Conservation (phyloP, 164 flowering plant genomes). For the Annona cherimola region DNA sequence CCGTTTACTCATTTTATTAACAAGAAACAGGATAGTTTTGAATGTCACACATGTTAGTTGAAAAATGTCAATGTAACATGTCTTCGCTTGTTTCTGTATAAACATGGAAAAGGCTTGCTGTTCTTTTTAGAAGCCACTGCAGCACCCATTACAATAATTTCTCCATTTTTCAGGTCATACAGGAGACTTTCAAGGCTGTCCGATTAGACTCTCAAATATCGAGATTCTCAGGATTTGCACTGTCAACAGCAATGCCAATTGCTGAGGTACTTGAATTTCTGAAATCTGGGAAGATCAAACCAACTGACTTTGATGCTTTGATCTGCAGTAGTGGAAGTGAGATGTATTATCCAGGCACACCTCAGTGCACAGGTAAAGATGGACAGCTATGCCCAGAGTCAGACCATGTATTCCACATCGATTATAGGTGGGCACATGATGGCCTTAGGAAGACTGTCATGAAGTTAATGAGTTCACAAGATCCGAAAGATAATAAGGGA, state of each 20-base stretch:
- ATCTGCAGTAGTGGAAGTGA: conserved; percentile 92
- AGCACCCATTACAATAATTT: not conserved
- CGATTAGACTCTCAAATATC: conserved; percentile 45
- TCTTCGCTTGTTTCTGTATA: too few relatives aligned
- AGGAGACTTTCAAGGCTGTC: conserved; percentile 61
- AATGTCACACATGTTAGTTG: too few relatives aligned
- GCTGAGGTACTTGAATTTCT: conserved; percentile 49
- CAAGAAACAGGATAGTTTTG: too few relatives aligned
- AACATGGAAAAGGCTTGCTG: not conserved
- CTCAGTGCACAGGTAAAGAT: conserved; percentile 27
- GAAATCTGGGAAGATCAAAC: conserved; percentile 52
- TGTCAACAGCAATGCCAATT: conserved; percentile 81
- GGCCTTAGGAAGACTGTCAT: conserved; percentile 75
- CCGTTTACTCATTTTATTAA: too few relatives aligned
- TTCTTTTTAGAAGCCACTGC: not conserved
- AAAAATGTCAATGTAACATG: too few relatives aligned
- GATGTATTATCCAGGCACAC: conserved; percentile 74
- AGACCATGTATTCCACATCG: conserved; percentile 77
- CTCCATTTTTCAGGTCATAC: conserved; percentile 20
- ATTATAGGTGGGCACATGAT: conserved; percentile 81
- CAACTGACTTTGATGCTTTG: conserved; percentile 76
- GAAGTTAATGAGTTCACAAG: conserved; percentile 61
- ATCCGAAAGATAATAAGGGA: conserved; percentile 27
- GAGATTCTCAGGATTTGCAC: conserved; percentile 58
- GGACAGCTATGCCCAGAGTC: conserved; percentile 61